Percentiles rank a stretch among this genome's conserved stretches.
phyloP scores from a whole-genome alignment of 768 basidiomycete species.

The Suillus paluster region DNA sequence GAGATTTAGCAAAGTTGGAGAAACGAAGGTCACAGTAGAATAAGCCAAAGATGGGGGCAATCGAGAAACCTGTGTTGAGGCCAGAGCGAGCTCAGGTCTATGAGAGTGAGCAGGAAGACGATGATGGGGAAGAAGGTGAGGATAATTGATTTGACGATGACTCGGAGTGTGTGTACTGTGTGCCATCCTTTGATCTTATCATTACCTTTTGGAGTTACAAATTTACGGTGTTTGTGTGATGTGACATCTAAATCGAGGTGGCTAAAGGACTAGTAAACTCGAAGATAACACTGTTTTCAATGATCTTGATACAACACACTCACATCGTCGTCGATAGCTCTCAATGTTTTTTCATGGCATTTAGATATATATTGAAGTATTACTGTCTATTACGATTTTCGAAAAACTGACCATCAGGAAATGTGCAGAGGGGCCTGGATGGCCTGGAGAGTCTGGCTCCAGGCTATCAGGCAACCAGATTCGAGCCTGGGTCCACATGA shows the following conservation, averaged over 20 bases:
- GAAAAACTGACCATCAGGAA: background rate
- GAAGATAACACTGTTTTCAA: background rate
- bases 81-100: background rate
- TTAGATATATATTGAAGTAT: background rate
- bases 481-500: too few species aligned
- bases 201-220: background rate
- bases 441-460: too few species aligned
- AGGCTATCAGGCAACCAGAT: too few species aligned
- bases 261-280: background rate
- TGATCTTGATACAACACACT: background rate
- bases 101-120: background rate
- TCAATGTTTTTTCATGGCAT: background rate
- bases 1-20: conserved; percentile 12
- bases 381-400: conserved; percentile 1
- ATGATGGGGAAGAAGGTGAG: background rate
- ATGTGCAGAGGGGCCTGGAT: too few species aligned
- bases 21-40: conserved; percentile 15
- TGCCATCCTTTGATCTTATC: background rate
- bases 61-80: conserved; percentile 12
- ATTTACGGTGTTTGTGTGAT: background rate
- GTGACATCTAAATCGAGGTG: background rate
- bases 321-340: background rate
- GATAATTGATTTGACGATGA: too few species aligned
- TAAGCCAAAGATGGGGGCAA: conserved; percentile 16
- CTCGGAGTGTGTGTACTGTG: too few species aligned